These are phyloP conservation scores for Phytophthora constricta DNA, from an alignment of 352 stramenopile genomes.

Conservation along the genomic window DNA sequence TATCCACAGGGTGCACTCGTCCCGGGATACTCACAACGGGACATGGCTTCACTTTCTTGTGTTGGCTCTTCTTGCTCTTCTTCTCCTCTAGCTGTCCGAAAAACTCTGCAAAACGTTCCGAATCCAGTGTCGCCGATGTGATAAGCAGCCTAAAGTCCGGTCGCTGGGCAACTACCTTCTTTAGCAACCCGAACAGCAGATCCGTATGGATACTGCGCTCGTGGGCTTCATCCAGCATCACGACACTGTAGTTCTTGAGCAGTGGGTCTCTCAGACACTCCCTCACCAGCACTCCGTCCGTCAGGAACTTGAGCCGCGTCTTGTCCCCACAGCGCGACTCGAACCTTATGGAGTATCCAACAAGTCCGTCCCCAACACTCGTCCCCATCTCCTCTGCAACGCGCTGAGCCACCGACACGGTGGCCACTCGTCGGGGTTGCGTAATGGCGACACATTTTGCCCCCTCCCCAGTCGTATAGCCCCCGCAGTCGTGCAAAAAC, in stretches of 20 bases:
- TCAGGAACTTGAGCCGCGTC: conserved; percentile 88
- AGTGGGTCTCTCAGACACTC: conserved; percentile 83
- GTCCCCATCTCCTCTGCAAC: conserved; percentile 97
- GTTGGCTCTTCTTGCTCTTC: conserved; percentile 18
- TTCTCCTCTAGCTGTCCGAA: conserved; percentile 50
- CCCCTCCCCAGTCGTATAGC: conserved; percentile 20
- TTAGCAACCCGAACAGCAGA: conserved; percentile 96
- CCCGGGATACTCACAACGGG: conserved; percentile 92
- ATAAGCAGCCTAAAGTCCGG: conserved; percentile 94
- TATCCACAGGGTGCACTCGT: conserved; percentile 92
- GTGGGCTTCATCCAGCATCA: conserved; percentile 98
- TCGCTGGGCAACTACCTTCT: conserved; percentile 66
- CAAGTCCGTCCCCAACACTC: conserved; percentile 35
- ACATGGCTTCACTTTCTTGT: conserved; percentile 41
- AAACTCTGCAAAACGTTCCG: conserved; percentile 88
- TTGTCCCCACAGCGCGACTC: conserved; percentile 87
- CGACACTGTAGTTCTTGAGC: conserved; percentile 83
- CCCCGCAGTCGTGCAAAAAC: conserved; percentile 58
- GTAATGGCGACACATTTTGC: conserved; percentile 77
- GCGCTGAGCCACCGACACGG: conserved; percentile 96
- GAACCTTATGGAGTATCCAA: conserved; percentile 99
- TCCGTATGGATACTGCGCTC: conserved; percentile 98
- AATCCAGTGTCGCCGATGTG: conserved; percentile 93
- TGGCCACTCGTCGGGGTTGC: conserved; percentile 96
- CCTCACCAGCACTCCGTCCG: conserved; percentile 80